Evolutionary conservation across 768 basidiomycete genomes (phyloP).

Genomic region (Peribolospora baueri): DNA sequence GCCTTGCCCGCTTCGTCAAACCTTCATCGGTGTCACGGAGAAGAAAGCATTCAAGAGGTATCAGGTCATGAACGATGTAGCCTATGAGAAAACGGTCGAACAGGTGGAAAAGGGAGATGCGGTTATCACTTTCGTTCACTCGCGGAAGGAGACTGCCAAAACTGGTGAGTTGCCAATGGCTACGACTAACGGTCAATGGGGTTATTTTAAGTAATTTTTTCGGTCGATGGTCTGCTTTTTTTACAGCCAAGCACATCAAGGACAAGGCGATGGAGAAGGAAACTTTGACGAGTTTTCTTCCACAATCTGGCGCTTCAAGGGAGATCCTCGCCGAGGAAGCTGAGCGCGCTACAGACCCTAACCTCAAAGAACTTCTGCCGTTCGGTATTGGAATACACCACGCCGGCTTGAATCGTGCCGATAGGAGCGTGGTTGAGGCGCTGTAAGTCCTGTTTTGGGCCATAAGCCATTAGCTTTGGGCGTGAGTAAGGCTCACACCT

Average conservation of each 20-base stretch:
- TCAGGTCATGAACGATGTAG: constrained; percentile 94
- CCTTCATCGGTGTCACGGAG: constrained; percentile 92
- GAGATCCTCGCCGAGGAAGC: constrained; percentile 74
- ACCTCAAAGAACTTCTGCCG: constrained; percentile 67
- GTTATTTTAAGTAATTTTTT: too few species aligned
- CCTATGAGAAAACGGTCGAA: constrained; percentile 94
- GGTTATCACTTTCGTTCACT: constrained; percentile 89
- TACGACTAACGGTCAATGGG: too few species aligned
- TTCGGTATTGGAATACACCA: constrained; percentile 97
- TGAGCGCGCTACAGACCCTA: constrained; percentile 51
- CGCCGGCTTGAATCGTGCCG: constrained; percentile 81
- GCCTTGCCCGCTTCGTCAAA: constrained; percentile 83
- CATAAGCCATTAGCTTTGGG: too few species aligned
- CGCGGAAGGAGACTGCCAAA: constrained; percentile 93
- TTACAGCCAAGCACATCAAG: constrained; percentile 52
- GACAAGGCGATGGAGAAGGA: constrained; percentile 93
- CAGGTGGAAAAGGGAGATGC: constrained; percentile 64
- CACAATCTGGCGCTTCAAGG: constrained; percentile 68
- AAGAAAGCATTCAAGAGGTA: constrained; percentile 98
- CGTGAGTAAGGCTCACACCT: too few species aligned
- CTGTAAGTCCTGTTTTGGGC: constrained; percentile 18
- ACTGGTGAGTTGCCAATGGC: constrained; percentile 22
- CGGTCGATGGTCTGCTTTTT: too few species aligned
- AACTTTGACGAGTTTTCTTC: constrained; percentile 86
- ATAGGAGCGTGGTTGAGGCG: constrained; percentile 77